phyloP scores from a whole-genome alignment of 2,329 filamentous ascomycete genomes.

The Apiospora rasikravindrae region DNA sequence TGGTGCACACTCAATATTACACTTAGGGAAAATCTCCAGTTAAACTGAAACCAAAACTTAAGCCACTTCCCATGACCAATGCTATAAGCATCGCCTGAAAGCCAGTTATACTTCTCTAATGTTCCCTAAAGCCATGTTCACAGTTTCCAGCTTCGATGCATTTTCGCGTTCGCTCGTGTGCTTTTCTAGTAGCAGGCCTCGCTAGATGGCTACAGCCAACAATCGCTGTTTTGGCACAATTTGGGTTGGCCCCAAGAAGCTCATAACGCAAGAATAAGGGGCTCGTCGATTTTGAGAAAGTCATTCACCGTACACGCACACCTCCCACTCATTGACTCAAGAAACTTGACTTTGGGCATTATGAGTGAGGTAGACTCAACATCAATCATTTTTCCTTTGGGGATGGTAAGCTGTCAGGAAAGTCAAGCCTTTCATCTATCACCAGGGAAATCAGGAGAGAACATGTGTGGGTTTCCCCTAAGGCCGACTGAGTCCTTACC shows the following conservation, averaged over 20 bases:
- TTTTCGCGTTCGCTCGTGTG: neutral
- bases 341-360: neutral
- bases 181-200: too few relatives aligned
- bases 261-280: neutral
- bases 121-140: neutral
- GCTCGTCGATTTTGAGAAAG: neutral
- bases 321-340: neutral
- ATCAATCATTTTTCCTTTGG: neutral
- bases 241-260: neutral
- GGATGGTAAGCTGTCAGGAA: neutral
- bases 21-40: neutral
- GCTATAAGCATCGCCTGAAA: neutral
- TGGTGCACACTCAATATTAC: neutral
- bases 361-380: neutral
- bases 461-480: neutral
- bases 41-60: accelerated
- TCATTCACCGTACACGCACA: neutral
- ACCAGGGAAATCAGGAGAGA: too few relatives aligned
- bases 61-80: neutral
- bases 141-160: neutral
- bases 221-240: too few relatives aligned
- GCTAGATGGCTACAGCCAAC: too few relatives aligned
- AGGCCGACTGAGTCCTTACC: neutral
- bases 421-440: too few relatives aligned
- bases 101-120: neutral